A percentile compares a stretch with the other conserved stretches of the same genome.
Conservation (phyloP, 345 rosid species). For the Microcos paniculata region DNA sequence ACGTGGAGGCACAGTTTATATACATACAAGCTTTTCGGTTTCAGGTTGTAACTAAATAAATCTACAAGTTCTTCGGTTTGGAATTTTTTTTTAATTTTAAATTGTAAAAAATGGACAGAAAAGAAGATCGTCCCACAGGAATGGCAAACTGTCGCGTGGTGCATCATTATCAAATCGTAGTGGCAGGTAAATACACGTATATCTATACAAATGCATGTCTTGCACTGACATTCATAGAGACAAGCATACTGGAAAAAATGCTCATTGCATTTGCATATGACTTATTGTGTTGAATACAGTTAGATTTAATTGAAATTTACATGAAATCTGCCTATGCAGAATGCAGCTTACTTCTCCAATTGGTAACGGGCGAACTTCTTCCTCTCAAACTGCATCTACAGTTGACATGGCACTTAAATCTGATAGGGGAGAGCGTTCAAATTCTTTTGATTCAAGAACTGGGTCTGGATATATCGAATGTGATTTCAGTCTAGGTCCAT, state of each 20-base stretch:
- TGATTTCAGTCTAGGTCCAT: conserved; percentile 43
- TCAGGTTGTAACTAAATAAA: background rate
- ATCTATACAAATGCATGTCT: background rate
- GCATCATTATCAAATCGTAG: conserved; percentile 45
- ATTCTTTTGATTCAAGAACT: conserved; percentile 58
- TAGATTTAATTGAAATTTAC: conserved; percentile 20
- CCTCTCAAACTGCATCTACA: conserved; percentile 32
- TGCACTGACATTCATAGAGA: background rate
- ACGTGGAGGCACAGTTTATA: background rate
- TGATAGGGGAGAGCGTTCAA: conserved; percentile 50
- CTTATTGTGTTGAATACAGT: background rate
- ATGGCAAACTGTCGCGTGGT: conserved; percentile 46
- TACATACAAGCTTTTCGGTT: background rate
- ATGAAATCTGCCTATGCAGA: conserved; percentile 43
- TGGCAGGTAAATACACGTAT: conserved; percentile 50
- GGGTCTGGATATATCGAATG: conserved; percentile 59
- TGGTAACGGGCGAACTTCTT: conserved; percentile 39
- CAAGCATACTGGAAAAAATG: background rate
- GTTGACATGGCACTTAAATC: conserved; percentile 51
- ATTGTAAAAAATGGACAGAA: conserved; percentile 49
- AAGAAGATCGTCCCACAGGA: conserved; percentile 49
- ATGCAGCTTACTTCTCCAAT: conserved; percentile 48
- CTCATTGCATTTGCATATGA: background rate
- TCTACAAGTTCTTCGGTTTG: background rate
- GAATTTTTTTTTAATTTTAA: conserved; percentile 1